A percentile compares a stretch with the other conserved stretches of the same genome.
Evolutionary conservation across 257 asterid genomes (phyloP).

Genomic region (Cynanchum wilfordii): DNA sequence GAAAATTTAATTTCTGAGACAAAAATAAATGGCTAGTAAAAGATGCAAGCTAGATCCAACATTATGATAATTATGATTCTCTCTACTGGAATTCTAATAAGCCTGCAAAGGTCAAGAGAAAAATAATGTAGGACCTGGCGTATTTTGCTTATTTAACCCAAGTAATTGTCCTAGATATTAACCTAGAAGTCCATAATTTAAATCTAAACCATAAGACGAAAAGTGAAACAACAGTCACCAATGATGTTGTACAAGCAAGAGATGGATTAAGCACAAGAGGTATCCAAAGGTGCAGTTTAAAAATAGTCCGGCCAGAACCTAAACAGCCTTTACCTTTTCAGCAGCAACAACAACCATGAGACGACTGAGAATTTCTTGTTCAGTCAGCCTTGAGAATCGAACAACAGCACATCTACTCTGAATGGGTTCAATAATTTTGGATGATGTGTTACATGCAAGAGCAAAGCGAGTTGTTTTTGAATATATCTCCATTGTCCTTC

Average conservation of each 20-base stretch:
- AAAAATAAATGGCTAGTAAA: neutral
- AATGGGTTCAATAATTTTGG: constrained; percentile 91
- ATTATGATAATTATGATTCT: neutral
- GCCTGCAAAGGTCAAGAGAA: neutral
- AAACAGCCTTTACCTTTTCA: constrained; percentile 57
- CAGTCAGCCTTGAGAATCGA: constrained; percentile 82
- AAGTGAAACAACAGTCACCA: neutral
- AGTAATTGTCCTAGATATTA: neutral
- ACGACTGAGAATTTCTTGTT: constrained; percentile 95
- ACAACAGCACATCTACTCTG: constrained; percentile 98
- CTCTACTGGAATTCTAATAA: neutral
- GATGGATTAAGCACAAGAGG: neutral
- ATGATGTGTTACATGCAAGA: constrained; percentile 90
- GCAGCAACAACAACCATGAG: constrained; percentile 87
- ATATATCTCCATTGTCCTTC: constrained; percentile 98
- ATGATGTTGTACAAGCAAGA: neutral
- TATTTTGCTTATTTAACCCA: neutral
- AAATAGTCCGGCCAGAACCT: neutral
- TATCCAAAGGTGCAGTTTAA: neutral
- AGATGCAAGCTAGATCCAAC: neutral
- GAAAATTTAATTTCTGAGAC: neutral
- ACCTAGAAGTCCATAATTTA: neutral
- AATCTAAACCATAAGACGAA: neutral
- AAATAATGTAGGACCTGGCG: neutral
- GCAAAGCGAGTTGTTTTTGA: constrained; percentile 96